Base-by-base conservation (phyloP, 2,329 filamentous ascomycete species). In the Aspergillus versicolor region DNA sequence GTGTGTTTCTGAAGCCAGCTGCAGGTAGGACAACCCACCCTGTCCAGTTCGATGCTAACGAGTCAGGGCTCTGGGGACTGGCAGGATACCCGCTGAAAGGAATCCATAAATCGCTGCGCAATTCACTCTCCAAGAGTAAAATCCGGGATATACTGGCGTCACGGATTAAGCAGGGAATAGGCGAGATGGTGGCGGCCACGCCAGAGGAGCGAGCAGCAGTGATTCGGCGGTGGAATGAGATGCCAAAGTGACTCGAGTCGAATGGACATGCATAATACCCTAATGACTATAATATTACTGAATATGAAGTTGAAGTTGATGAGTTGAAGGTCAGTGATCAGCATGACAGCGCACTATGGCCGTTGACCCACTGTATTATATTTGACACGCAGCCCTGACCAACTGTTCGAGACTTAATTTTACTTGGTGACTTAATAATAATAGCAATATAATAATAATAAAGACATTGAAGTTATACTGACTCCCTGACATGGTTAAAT, bases 1-100 rank as follows among this genome's bases (percentile, higher is more conserved):
- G 92, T 0, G 71, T 95, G 2, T 80, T 94, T 1, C 76, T 94
- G 19, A 96, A 96, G 70, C 89, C 91, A n/a, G 84, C 87, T 56
- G 90, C 90, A 58, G 91, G 86, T 86, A 73, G 74, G 82, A 4
- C 27, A 30, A 4, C 27, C 27, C 1, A 9, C 27, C 8, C 27
- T 30, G 8, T 30, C 1, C 7, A 48, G 19, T 56, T 38, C 58
- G 45, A 1, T 42, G 19, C 32, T 40, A 21, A 17, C 34, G n/a
- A 12, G 19, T 19, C 50, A 67, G 69, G 68, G 2, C 27, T 70
- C 52, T 70, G 67, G 66, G 70, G 68, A 12, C 44, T 72, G 13
- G 63, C 63, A 7, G 66, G 70, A n/a, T 67, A 71, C 59, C 65
- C 69, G 5, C 61, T 72, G 21, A 65, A 69, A 38, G 70, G 70